phyloP scores from a whole-genome alignment of 805 yeast species.

The Wickerhamiella azymoides region DNA sequence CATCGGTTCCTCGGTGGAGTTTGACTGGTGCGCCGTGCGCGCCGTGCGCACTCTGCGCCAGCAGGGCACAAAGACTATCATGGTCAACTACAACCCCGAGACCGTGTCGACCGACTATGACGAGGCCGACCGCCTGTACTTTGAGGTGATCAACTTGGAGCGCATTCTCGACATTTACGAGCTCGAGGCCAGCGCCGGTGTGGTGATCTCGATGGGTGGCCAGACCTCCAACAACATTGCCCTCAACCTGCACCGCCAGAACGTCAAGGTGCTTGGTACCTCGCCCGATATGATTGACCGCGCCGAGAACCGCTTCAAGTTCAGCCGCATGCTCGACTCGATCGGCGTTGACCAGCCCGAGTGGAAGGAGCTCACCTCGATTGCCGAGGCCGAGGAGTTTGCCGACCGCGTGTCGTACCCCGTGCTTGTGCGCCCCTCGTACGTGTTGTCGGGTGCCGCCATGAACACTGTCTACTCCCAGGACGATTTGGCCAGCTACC shows the following conservation, averaged over 20 bases:
- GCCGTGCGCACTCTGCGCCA: slow-evolving; percentile 89
- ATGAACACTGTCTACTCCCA: slow-evolving; percentile 91
- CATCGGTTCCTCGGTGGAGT: slow-evolving; percentile 97
- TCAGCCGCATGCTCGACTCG: slow-evolving; percentile 90
- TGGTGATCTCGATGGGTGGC: slow-evolving; percentile 96
- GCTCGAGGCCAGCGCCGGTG: slow-evolving; percentile 80
- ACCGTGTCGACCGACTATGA: slow-evolving; percentile 98
- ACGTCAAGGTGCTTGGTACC: slow-evolving; percentile 90
- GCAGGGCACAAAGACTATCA: slow-evolving; percentile 76
- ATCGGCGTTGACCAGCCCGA: slow-evolving; percentile 98
- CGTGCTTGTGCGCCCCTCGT: slow-evolving; percentile 93
- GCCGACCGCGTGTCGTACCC: slow-evolving; percentile 89
- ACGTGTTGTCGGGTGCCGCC: slow-evolving; percentile 96
- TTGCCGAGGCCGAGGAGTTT: slow-evolving; percentile 82
- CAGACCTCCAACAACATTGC: slow-evolving; percentile 97
- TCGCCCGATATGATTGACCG: slow-evolving; percentile 97
- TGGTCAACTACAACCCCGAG: slow-evolving; percentile 97
- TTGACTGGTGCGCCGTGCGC: slow-evolving; percentile 98
- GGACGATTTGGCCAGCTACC: slow-evolving; percentile 74
- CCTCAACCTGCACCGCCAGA: slow-evolving; percentile 78
- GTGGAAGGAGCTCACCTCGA: slow-evolving; percentile 93
- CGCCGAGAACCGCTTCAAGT: slow-evolving; percentile 96
- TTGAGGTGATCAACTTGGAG: slow-evolving; percentile 89
- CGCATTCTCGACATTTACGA: slow-evolving; percentile 91
- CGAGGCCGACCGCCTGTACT: slow-evolving; percentile 92